Evolutionary conservation across 192 early-diverging fungal genomes (phyloP), one percentile per base, ranked within the genome.

Genomic region (Entophlyctis helioformis): DNA sequence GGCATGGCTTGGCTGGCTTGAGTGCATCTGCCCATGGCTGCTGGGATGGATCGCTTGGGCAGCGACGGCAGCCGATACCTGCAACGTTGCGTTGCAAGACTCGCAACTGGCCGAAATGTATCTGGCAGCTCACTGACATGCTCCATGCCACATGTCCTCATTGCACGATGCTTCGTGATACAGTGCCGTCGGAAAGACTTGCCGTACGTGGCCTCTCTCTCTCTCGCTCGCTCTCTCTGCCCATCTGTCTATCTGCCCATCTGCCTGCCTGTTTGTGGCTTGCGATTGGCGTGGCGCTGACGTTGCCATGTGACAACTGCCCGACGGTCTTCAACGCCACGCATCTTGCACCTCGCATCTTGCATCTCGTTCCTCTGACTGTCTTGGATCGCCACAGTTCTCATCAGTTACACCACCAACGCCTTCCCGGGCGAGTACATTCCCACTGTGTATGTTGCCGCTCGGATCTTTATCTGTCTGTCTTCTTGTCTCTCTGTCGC

Each of bases 391-490:
- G 23, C 29, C n/a, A 7, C 43, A 73, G 62, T 94, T 32, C 67
- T 98, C 46, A 98, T 98, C 67, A 82, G 77, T 67, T 98, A 98
- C 74, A 98, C 95, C 15, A 98, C 95, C 51, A 98, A 98, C 74
- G 95, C 95, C 25, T 98, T 98, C 70, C 94, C 94, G 15, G 94
- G 94, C 44, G 94, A 98, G 74, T 98, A 98, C 60, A 95, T 98
- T 59, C 94, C 94, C 42, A 98, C 94, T 44, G 94, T 98, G 89
- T 96, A 88, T n/a, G n/a, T n/a, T n/a, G n/a, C n/a, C n/a, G n/a
- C n/a, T n/a, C n/a, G n/a, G n/a, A n/a, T n/a, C n/a, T n/a, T n/a
- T n/a, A n/a, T n/a, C n/a, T n/a, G n/a, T n/a, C n/a, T n/a, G n/a
- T n/a, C n/a, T n/a, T n/a, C n/a, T n/a, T n/a, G n/a, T n/a, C n/a